Evolutionary conservation across 2,329 filamentous ascomycete species (phyloP).

Genomic region (Xylariaceae sp.): DNA sequence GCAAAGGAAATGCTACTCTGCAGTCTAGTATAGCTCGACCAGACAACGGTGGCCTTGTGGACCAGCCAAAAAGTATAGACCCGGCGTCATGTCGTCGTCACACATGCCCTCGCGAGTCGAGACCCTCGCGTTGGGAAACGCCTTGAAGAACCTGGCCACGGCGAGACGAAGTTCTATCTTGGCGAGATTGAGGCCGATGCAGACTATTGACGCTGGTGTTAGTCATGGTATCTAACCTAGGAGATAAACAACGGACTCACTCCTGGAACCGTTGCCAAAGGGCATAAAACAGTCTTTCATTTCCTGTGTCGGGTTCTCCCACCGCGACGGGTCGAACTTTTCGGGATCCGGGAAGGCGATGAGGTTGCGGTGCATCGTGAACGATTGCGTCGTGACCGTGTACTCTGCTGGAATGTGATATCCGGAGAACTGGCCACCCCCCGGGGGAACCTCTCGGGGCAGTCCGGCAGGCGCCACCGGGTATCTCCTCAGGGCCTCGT

Average conservation of each 20-base stretch:
- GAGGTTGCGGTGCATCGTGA: conserved; percentile 36
- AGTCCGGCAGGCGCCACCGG: conserved; percentile 29
- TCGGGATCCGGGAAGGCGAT: conserved; percentile 34
- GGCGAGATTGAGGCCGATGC: conserved; percentile 51
- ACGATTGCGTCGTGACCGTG: conserved; percentile 33
- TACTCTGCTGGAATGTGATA: conserved; percentile 32
- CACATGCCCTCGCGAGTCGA: conserved; percentile 26
- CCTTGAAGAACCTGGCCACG: conserved; percentile 42
- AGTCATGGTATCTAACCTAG: not conserved
- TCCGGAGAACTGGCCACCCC: conserved; percentile 30
- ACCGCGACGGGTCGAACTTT: conserved; percentile 21
- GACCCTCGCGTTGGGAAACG: conserved; percentile 26
- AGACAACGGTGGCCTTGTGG: conserved; percentile 28
- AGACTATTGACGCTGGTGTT: conserved; percentile 27
- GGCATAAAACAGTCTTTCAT: conserved; percentile 28
- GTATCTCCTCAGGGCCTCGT: conserved; percentile 31
- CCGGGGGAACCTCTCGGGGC: conserved; percentile 30
- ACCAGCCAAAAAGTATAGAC: conserved; percentile 25
- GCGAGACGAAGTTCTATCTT: conserved; percentile 47
- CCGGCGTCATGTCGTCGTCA: conserved; percentile 28
- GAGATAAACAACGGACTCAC: conserved; percentile 15
- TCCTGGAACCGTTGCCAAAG: conserved; percentile 27
- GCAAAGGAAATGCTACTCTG: no score
- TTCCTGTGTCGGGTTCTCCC: conserved; percentile 20
- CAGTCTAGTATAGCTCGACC: conserved; percentile 17